Evolutionary conservation across 345 rosid species (phyloP), one percentile per base, ranked within the genome.

Genomic region (Camelina sativa): DNA sequence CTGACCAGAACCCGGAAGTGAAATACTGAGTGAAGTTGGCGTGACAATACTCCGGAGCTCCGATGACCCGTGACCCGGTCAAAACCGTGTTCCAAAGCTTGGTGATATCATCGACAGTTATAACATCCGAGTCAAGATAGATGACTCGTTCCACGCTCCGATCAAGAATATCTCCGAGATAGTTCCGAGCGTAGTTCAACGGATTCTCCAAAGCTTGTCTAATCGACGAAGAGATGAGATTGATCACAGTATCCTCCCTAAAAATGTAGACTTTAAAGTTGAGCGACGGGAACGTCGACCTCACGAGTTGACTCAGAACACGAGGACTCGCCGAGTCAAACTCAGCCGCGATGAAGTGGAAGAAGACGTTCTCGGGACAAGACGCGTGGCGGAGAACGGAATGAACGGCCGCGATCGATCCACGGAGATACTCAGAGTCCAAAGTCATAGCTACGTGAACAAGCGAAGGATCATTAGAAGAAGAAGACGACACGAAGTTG

Each of bases 321-420:
- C 97, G 89, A 0, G 99, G 99, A 57, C 86, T 89, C 11, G 92
- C 88, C 44, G 86, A 83, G 84, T 95, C 99, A 73, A 90, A 95
- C 92, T 90, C 98, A 7, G 96, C 96, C 1, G 96, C 80, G 16
- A 92, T 75, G 81, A 95, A 95, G 50, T 95, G 98, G 58, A 95
- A 89, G 85, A 92, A 90, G 7, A 95, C 74, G 78, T 86, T 86
- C 64, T 87, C 98, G 0, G 99, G 99, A 79, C 99, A 95, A 1
- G 97, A 89, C 30, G 96, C 90, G 87, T 95, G 99, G 59, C 88
- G 89, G 22, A 92, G 86, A 20, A 90, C 91, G 1, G 99, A 95
- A 48, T 95, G 97, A 19, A 95, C 98, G 38, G 98, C 99, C n/a
- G 99, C 96, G 72, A 95, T 81, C 6, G 98, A 86, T n/a, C 99